Percentiles rank a stretch among this genome's conserved stretches.
Conservation (phyloP, 306 rosid genomes). For the Fragaria nilgerrensis region DNA sequence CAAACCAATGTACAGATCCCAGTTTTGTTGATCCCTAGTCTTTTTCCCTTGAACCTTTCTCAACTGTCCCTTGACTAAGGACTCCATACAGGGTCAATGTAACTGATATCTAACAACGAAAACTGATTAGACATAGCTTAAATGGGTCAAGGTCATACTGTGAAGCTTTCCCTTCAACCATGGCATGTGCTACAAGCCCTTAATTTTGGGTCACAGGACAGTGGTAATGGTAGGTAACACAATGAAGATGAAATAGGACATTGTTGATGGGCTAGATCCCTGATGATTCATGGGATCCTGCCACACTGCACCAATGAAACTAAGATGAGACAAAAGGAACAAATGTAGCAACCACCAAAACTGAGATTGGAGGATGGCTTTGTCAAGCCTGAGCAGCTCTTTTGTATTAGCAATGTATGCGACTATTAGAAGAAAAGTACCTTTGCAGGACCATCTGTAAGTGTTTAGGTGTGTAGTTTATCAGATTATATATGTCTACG, state of each 20-base stretch:
- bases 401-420: not conserved
- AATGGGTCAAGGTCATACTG: not conserved
- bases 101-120: not conserved
- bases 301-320: not conserved
- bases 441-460: not conserved
- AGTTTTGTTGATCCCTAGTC: conserved; percentile 13
- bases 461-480: not conserved
- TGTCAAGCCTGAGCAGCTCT: not conserved
- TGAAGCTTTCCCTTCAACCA: conserved; percentile 1
- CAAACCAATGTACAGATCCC: conserved; percentile 10
- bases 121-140: not conserved
- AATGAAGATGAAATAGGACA: not conserved
- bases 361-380: not conserved
- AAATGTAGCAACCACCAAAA: not conserved
- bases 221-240: not conserved
- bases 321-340: conserved; percentile 5
- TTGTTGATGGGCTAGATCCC: not conserved
- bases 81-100: conserved; percentile 11
- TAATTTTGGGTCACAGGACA: not conserved
- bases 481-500: not conserved
- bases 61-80: not conserved
- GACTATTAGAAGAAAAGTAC: not conserved
- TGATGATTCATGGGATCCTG: not conserved
- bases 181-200: conserved; percentile 13
- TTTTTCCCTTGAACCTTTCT: conserved; percentile 13